Percentiles rank a stretch among this genome's conserved stretches.
Evolutionary conservation across 768 basidiomycete species (phyloP).

Genomic region (Cubamyces lactineus): DNA sequence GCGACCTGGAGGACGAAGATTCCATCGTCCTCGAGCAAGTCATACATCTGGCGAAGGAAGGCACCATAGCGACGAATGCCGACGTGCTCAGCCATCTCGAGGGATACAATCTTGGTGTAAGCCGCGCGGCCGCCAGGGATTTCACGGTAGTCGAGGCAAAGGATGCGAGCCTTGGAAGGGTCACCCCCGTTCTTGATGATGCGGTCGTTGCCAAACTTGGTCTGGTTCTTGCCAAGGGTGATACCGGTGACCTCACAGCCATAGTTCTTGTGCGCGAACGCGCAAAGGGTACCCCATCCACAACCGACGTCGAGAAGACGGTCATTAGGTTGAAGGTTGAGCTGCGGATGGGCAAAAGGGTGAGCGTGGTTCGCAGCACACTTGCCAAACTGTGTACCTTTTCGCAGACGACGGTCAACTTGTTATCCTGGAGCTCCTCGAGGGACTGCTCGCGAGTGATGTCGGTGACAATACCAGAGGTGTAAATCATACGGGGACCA

Average conservation of each 20-base stretch:
- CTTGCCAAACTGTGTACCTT: conserved; percentile 45
- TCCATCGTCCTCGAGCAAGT: conserved; percentile 92
- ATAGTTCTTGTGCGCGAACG: conserved; percentile 97
- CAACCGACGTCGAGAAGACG: conserved; percentile 85
- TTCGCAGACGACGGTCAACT: conserved; percentile 91
- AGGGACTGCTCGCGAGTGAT: conserved; percentile 76
- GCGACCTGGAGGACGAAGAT: conserved; percentile 97
- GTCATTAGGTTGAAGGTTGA: conserved; percentile 86
- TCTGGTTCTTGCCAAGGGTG: conserved; percentile 89
- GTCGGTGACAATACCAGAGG: conserved; percentile 84
- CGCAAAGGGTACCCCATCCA: conserved; percentile 95
- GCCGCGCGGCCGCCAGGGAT: conserved; percentile 75
- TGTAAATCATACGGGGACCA: conserved; percentile 96
- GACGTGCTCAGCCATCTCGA: conserved; percentile 99
- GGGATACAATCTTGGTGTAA: conserved; percentile 92
- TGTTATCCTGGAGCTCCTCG: conserved; percentile 97
- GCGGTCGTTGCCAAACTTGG: conserved; percentile 88
- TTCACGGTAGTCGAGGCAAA: conserved; percentile 93
- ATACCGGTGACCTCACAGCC: conserved; percentile 96
- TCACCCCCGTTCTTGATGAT: conserved; percentile 67
- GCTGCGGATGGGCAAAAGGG: conserved; percentile 31
- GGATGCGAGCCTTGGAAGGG: conserved; percentile 78
- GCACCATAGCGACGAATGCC: conserved; percentile 89
- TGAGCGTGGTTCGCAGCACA: background rate
- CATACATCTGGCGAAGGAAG: conserved; percentile 91